Evolutionary conservation across 805 yeast species (phyloP).

Genomic region (Ogataea corticis): DNA sequence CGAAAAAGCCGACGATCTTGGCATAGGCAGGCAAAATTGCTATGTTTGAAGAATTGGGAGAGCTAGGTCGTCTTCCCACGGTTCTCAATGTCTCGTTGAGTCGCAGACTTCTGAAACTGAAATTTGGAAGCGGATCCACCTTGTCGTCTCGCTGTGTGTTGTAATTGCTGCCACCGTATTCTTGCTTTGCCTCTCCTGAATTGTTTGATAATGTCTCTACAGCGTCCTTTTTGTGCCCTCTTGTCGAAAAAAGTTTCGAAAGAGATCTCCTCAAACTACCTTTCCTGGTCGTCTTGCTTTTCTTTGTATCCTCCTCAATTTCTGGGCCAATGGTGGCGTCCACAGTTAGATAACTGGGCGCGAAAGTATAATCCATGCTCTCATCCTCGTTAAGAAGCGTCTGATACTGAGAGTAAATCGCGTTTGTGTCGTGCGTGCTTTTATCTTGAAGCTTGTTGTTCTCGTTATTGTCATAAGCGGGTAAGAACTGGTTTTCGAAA

Average conservation of each 20-base stretch:
- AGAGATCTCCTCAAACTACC: conserved; percentile 18
- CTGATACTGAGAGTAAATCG: not conserved
- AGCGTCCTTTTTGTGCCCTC: conserved; percentile 2
- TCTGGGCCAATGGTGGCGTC: conserved; percentile 1
- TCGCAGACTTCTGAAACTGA: conserved; percentile 19
- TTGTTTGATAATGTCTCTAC: not conserved
- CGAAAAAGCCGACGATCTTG: conserved; percentile 11
- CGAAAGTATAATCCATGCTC: conserved; percentile 5
- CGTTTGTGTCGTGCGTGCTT: conserved; percentile 1
- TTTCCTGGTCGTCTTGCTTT: not conserved
- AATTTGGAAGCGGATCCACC: conserved; percentile 21
- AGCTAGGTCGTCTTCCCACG: conserved; percentile 14
- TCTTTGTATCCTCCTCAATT: not conserved
- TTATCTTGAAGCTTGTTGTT: conserved; percentile 1
- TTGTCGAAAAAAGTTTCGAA: conserved; percentile 15
- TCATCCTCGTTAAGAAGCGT: not conserved
- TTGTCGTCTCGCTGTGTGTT: not conserved
- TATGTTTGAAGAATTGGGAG: conserved; percentile 17
- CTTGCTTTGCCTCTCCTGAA: not conserved
- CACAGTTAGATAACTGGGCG: not conserved
- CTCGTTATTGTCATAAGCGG: conserved; percentile 2
- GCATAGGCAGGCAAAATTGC: conserved; percentile 17
- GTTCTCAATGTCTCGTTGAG: conserved; percentile 15
- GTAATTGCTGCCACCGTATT: not conserved
- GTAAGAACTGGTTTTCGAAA: conserved; percentile 7